These are phyloP conservation scores for Neoscytalidium dimidiatum DNA, from an alignment of 2,329 filamentous ascomycete species.

Conservation along the genomic window DNA sequence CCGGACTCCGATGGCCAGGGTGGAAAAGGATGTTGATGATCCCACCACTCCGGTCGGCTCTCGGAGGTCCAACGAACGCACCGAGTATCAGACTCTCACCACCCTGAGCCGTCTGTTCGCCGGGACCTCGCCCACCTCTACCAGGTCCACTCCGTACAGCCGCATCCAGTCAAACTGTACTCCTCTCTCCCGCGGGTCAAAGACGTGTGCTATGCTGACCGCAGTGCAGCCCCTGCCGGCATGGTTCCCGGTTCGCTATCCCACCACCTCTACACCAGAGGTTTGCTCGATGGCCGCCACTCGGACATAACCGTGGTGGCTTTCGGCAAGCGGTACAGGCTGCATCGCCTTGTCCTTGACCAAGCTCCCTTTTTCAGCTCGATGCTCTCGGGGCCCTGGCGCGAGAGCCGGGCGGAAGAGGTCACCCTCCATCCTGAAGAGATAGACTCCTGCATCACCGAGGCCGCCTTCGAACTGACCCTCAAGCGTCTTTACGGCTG, in stretches of 20 bases:
- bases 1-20: constrained; percentile 31
- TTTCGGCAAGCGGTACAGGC: constrained; percentile 53
- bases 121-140: constrained; percentile 39
- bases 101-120: constrained; percentile 49
- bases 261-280: constrained; percentile 55
- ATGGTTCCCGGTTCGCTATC: constrained; percentile 46
- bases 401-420: constrained; percentile 55
- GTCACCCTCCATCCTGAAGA: constrained; percentile 56
- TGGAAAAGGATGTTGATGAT: constrained; percentile 53
- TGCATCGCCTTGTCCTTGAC: constrained; percentile 58
- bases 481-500: constrained; percentile 57
- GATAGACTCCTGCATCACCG: constrained; percentile 56
- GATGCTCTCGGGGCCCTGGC: constrained; percentile 58
- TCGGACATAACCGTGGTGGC: constrained; percentile 57
- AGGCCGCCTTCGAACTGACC: constrained; percentile 55
- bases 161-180: constrained; percentile 37
- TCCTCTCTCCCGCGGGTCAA: background rate
- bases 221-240: background rate
- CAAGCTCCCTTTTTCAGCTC: constrained; percentile 58
- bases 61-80: constrained; percentile 31
- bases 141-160: constrained; percentile 45
- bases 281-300: constrained; percentile 53
- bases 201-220: background rate
- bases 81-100: constrained; percentile 44
- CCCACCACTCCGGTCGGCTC: constrained; percentile 42